phyloP scores from a whole-genome alignment of 768 basidiomycete species.

The Leccinum obscurum region DNA sequence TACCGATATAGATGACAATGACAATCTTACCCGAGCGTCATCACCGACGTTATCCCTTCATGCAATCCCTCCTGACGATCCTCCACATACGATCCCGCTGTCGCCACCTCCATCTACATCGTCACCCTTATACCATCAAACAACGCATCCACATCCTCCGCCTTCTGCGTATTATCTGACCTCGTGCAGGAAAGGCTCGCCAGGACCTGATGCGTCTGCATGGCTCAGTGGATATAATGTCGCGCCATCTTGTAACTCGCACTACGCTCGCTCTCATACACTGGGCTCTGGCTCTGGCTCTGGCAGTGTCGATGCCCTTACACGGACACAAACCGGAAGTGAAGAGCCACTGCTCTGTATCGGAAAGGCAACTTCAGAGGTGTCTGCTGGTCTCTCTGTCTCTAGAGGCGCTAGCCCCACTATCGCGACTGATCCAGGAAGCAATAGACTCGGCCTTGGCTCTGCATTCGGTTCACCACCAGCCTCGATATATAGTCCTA shows the following conservation, averaged over 20 bases:
- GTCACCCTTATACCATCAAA: slow-evolving; percentile 4
- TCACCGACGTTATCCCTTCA: slow-evolving; percentile 28
- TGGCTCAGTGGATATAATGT: slow-evolving; percentile 28
- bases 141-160: slow-evolving; percentile 20
- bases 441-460: slow-evolving; percentile 22
- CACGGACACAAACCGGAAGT: slow-evolving; percentile 30
- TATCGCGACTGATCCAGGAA: slow-evolving; percentile 7
- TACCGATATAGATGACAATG: slow-evolving; percentile 13
- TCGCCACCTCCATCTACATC: slow-evolving; percentile 27
- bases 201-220: slow-evolving; percentile 28
- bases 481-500: slow-evolving; percentile 22
- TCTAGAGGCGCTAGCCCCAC: slow-evolving; percentile 12
- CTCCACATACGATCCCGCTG: slow-evolving; percentile 17
- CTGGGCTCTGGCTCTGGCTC: slow-evolving; percentile 29
- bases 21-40: slow-evolving; percentile 16
- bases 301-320: slow-evolving; percentile 28
- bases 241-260: slow-evolving; percentile 28
- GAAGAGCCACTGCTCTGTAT: slow-evolving; percentile 30
- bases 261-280: slow-evolving; percentile 31
- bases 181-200: slow-evolving; percentile 24
- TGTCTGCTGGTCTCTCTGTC: slow-evolving; percentile 1
- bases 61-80: slow-evolving; percentile 14
- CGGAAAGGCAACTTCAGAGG: slow-evolving; percentile 13
- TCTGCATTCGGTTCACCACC: slow-evolving; percentile 33
- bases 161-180: slow-evolving; percentile 26